Evolutionary conservation across 768 basidiomycete species (phyloP), one percentile per base, ranked within the genome.

Genomic region (Pleurotus salmoneostramineus): DNA sequence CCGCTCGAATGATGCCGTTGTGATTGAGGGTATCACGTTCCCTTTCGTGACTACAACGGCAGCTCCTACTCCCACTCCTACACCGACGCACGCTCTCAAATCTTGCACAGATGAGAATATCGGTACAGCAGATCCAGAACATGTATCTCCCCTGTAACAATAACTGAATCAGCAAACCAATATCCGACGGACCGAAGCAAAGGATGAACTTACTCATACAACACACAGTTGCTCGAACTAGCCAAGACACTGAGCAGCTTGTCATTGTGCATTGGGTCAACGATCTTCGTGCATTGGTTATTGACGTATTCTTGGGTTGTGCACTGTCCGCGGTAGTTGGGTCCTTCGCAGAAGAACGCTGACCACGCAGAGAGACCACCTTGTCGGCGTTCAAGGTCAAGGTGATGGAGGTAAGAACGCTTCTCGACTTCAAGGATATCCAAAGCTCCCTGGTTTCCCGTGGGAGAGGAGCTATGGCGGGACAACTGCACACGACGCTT

Each of bases 41-140:
- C n/a, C n/a, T n/a, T n/a, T n/a, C n/a, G n/a, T n/a, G n/a, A n/a
- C n/a, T n/a, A n/a, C n/a, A n/a, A n/a, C n/a, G n/a, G n/a, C n/a
- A n/a, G n/a, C n/a, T n/a, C n/a, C n/a, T n/a, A n/a, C n/a, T n/a
- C n/a, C n/a, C n/a, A n/a, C n/a, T n/a, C n/a, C n/a, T n/a, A n/a
- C n/a, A n/a, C n/a, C n/a, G n/a, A n/a, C n/a, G n/a, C n/a, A 51
- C 6, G 50, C 50, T 37, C 50, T 33, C 10, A 51, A 11, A 37
- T 51, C 50, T 35, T 51, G 50, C 6, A 51, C 50, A n/a, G 50
- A 33, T 27, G 50, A 51, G 36, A 35, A 51, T 12, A 51, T 51
- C 34, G 50, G 50, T 2, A 51, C 50, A 12, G 50, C 14, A 14
- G 50, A 51, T n/a, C 35, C 50, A 12, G 50, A 35, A n/a, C 50